These are phyloP conservation scores for Ambrosia artemisiifolia DNA, from an alignment of 129 eudicot genomes.

Conservation along the genomic window DNA sequence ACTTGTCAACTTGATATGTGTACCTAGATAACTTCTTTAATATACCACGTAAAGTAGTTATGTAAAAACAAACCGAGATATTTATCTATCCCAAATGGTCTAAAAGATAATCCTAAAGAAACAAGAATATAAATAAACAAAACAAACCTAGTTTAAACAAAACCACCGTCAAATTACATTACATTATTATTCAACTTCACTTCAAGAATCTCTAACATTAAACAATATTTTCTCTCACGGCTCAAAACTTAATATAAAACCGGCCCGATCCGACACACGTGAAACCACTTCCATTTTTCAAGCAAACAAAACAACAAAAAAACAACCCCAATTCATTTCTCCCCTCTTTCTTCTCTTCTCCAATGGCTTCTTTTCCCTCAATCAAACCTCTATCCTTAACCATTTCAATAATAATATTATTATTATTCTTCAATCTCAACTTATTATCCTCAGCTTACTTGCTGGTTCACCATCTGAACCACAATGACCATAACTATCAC, in stretches of 20 bases:
- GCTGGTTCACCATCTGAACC: slow-evolving; percentile 33
- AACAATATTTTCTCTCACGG: background rate
- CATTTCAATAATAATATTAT: background rate
- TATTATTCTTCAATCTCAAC: slow-evolving; percentile 12
- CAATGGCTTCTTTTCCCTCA: slow-evolving; percentile 40
- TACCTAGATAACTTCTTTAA: too few species aligned
- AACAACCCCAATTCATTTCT: slow-evolving; percentile 7
- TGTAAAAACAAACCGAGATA: too few species aligned
- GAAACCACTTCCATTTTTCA: slow-evolving; percentile 35
- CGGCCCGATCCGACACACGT: slow-evolving; percentile 44
- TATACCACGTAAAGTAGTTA: too few species aligned
- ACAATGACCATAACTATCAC: slow-evolving; percentile 39
- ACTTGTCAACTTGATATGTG: too few species aligned
- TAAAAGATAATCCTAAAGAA: too few species aligned
- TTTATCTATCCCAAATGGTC: too few species aligned
- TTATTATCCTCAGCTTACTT: slow-evolving; percentile 38
- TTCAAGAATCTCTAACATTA: background rate
- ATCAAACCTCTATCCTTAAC: background rate
- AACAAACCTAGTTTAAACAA: background rate
- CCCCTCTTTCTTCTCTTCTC: slow-evolving; percentile 19
- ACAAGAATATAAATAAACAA: background rate
- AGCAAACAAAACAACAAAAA: slow-evolving; percentile 29
- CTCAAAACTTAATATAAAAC: background rate
- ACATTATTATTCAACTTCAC: background rate
- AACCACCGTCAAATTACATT: background rate